Conservation (phyloP, 306 rosid genomes). For the Prunus fruticosa region DNA sequence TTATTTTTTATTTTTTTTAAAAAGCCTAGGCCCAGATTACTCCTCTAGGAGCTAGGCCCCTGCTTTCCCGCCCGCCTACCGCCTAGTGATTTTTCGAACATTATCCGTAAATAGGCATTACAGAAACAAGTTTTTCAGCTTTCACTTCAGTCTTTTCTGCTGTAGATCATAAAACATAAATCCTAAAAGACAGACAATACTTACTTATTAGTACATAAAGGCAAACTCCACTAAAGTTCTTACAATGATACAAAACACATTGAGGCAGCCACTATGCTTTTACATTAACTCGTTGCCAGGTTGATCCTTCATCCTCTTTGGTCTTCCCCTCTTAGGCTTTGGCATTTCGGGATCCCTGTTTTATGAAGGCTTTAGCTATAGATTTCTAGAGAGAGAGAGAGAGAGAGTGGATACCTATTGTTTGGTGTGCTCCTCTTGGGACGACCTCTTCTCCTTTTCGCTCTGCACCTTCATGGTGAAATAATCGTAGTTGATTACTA, state of each 20-base stretch:
- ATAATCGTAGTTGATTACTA: neutral
- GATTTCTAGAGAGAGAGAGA: neutral
- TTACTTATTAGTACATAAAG: too few relatives aligned
- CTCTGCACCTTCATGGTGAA: neutral
- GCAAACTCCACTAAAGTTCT: conserved; percentile 1
- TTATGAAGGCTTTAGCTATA: neutral
- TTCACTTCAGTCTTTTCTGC: neutral
- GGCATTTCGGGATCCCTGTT: neutral
- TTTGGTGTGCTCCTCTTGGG: neutral
- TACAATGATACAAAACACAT: neutral
- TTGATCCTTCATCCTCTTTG: neutral
- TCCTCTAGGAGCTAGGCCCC: too few relatives aligned
- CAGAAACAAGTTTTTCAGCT: neutral
- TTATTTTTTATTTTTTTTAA: too few relatives aligned
- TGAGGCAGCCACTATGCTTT: neutral
- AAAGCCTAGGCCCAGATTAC: too few relatives aligned
- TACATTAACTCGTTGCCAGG: conserved; percentile 1
- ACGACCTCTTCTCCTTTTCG: neutral
- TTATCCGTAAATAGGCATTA: neutral
- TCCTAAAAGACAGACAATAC: neutral
- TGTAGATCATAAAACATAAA: neutral
- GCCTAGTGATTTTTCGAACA: neutral
- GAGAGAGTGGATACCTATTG: neutral
- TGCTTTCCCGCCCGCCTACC: too few relatives aligned
- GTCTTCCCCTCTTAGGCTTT: conserved; percentile 14